Evolutionary conservation across 306 rosid genomes (phyloP).

Genomic region (Vicia villosa): DNA sequence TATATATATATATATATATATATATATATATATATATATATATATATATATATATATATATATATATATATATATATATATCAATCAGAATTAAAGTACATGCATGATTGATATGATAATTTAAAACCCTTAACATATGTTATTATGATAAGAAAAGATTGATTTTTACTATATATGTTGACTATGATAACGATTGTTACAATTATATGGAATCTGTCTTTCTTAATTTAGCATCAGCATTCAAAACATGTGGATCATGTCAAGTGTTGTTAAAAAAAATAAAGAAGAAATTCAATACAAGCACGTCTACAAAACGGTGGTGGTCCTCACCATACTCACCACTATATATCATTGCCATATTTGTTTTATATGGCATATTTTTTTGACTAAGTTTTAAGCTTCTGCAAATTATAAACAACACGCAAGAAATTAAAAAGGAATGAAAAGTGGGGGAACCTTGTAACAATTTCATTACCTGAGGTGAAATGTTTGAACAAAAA

Average conservation of each 20-base stretch:
- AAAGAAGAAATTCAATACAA: slow-evolving; percentile 23
- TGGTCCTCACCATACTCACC: slow-evolving; percentile 33
- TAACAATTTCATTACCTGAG: neutral
- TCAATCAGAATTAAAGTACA: too few relatives aligned
- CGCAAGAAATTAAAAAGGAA: slow-evolving; percentile 29
- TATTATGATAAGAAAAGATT: neutral
- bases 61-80: too few relatives aligned
- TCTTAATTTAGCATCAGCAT: slow-evolving; percentile 37
- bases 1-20: too few relatives aligned
- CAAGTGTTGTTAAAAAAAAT: slow-evolving; percentile 27
- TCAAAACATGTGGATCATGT: slow-evolving; percentile 38
- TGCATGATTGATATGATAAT: neutral
- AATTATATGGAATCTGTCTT: neutral
- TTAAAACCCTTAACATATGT: neutral
- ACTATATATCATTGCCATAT: neutral
- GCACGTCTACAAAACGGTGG: slow-evolving; percentile 24
- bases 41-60: too few relatives aligned
- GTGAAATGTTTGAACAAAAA: slow-evolving; percentile 43
- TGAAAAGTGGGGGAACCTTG: neutral
- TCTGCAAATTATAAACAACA: slow-evolving; percentile 21
- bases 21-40: too few relatives aligned
- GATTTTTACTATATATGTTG: neutral
- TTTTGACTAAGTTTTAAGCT: neutral
- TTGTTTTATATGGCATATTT: slow-evolving; percentile 12
- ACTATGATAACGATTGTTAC: slow-evolving; percentile 13